Base-by-base conservation (phyloP, 139 green algal genomes). In the Zygnema cylindricum region DNA sequence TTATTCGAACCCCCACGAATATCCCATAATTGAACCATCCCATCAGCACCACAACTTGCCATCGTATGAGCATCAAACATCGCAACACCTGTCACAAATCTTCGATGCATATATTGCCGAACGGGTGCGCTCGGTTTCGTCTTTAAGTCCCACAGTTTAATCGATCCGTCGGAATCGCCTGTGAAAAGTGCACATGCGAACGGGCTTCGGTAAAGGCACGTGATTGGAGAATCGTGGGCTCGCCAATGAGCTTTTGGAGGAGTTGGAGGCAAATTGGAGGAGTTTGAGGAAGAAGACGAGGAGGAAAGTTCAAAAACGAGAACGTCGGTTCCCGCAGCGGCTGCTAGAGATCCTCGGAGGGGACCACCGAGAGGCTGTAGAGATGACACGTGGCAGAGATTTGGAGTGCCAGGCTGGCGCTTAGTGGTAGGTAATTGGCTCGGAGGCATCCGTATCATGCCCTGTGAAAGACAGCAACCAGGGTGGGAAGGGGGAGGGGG, bases 311-410 rank as follows among this genome's bases (percentile, higher is more conserved):
- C 81, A 7, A 85, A 87, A 63, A 87, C 81, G 11, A 91, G 32
- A 1, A 94, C 89, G 30, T 75, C 84, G 38, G 83, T 35, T 3
- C 84, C 88, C 69, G 88, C 88, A 43, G 89, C 84, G 33, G 92
- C 92, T 0, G 84, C 90, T 35, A 89, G 91, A 57, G 87, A 93
- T 83, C 40, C 43, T 0, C 73, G 55, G 40, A 96, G 92, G 30
- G 77, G 77, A 30, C 91, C 91, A 40, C 94, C 93, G n/a, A 95
- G 82, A 32, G 54, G n/a, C 85, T 95, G 85, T 0, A 96, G 91
- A 2, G 93, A 95, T 1, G 85, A 91, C 21, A 95, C 93, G 55
- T 94, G 90, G 35, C 87, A 55, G 36, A 87, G 30, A 30, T 25
- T 85, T 7, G 16, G 77, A 54, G 75, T 43, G 40, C 63, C 38